A percentile compares a stretch with the other conserved stretches of the same genome.
phyloP scores from a whole-genome alignment of 768 basidiomycete species.

The Tylopilus rubrobrunneus region DNA sequence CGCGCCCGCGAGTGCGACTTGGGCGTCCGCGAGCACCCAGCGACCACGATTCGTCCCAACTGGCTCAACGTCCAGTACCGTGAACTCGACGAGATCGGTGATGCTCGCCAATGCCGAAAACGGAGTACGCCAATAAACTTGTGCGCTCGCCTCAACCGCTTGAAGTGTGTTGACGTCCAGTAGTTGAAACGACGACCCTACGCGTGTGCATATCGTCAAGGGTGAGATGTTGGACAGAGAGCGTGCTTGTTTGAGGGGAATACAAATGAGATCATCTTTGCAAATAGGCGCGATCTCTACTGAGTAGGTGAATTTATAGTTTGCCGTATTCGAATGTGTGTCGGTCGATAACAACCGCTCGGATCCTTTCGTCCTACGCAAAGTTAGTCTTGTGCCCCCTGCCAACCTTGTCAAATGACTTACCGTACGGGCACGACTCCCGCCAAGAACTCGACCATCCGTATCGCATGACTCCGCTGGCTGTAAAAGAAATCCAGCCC shows the following conservation, averaged over 20 bases:
- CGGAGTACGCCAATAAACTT: constrained; percentile 87
- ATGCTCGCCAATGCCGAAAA: constrained; percentile 82
- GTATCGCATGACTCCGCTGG: constrained; percentile 84
- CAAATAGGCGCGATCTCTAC: constrained; percentile 96
- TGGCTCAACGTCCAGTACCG: constrained; percentile 90
- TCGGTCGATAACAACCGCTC: constrained; percentile 94
- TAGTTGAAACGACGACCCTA: constrained; percentile 88
- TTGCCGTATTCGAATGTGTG: constrained; percentile 88
- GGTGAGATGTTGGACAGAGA: constrained; percentile 85
- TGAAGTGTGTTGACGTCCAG: constrained; percentile 88
- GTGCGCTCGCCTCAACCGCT: constrained; percentile 70
- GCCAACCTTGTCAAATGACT: constrained; percentile 23
- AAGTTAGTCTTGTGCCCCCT: not conserved
- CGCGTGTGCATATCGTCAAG: constrained; percentile 81
- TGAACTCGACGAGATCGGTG: constrained; percentile 89
- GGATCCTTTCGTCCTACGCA: constrained; percentile 79
- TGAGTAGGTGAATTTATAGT: constrained; percentile 96
- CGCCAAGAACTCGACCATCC: constrained; percentile 92
- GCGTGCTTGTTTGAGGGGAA: constrained; percentile 80
- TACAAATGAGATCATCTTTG: constrained; percentile 94
- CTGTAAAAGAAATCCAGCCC: constrained; percentile 98
- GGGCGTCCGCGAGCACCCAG: constrained; percentile 81
- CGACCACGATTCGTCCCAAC: constrained; percentile 68
- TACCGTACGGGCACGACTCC: constrained; percentile 87
- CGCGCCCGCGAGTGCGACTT: constrained; percentile 82